Percentiles rank a stretch among this genome's conserved stretches.
These are phyloP conservation scores for Diospyros lotus DNA, from an alignment of 148 eudicot genomes.

Conservation along the genomic window DNA sequence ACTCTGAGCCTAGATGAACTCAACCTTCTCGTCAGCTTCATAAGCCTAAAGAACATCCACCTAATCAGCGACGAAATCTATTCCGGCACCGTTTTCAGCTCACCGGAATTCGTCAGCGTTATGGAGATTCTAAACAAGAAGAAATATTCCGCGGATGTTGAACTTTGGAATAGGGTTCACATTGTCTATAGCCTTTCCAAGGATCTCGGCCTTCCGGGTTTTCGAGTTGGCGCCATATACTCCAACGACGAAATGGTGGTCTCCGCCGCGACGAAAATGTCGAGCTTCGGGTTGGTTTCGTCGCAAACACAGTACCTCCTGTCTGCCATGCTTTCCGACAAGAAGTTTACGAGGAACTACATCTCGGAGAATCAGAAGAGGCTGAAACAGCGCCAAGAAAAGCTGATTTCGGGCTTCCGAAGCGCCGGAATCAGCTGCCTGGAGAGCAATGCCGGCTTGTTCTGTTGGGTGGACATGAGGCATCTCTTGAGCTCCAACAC, in stretches of 20 bases:
- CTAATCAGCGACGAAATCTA: slow-evolving; percentile 60
- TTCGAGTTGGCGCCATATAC: slow-evolving; percentile 69
- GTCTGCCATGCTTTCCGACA: slow-evolving; percentile 48
- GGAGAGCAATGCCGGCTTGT: slow-evolving; percentile 55
- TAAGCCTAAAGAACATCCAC: slow-evolving; percentile 36
- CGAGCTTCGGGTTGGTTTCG: slow-evolving; percentile 68
- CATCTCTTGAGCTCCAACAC: slow-evolving; percentile 43
- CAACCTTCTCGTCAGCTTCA: slow-evolving; percentile 41
- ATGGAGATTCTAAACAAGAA: slow-evolving; percentile 42
- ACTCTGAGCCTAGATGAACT: slow-evolving; percentile 42
- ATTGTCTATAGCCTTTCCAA: slow-evolving; percentile 65
- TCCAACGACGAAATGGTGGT: slow-evolving; percentile 50
- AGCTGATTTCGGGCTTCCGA: slow-evolving; percentile 40
- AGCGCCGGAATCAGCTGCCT: slow-evolving; percentile 46
- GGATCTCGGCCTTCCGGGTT: slow-evolving; percentile 71
- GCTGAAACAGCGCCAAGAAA: slow-evolving; percentile 34
- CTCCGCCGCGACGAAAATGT: slow-evolving; percentile 72
- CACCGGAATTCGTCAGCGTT: slow-evolving; percentile 41
- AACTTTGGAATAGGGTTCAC: slow-evolving; percentile 44
- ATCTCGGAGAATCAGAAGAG: slow-evolving; percentile 36
- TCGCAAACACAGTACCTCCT: slow-evolving; percentile 72
- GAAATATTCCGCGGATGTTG: slow-evolving; percentile 28
- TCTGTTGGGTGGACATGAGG: slow-evolving; percentile 70
- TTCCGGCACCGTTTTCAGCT: slow-evolving; percentile 47
- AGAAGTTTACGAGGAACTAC: slow-evolving; percentile 39